Base-by-base conservation (phyloP, 441 rosid genomes). In the Croton setiger region DNA sequence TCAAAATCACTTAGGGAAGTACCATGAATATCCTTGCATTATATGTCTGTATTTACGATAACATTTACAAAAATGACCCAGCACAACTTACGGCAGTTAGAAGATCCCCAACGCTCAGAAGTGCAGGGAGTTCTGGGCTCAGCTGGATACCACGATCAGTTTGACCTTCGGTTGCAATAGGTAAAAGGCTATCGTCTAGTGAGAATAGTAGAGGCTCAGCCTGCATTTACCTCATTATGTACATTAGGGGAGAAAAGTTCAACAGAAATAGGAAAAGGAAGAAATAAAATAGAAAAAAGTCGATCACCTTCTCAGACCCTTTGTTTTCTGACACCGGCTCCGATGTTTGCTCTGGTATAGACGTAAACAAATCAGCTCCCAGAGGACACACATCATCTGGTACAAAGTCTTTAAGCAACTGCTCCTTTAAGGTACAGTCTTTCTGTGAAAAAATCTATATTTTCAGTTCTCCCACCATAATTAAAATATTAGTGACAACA, bases 301-400 rank as follows among this genome's bases (percentile, higher is more conserved):
- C 49, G n/a, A 33, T 72, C 77, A 85, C 93, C 79, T 69, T 69
- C 51, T 81, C 80, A 58, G 75, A 71, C 76, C 54, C 72, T 39
- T 69, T 67, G 59, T 55, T 79, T 72, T 63, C 75, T 1, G 74
- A 64, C 77, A 70, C 84, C 68, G 51, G 49, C 27, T 76, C 84
- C 65, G 79, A 62, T 36, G 52, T 73, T 74, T 82, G 74, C 56
- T 67, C 87, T 0, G 84, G 85, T 72, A 81, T 68, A 35, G 84
- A 90, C 74, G 72, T 78, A 71, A 86, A 83, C 68, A 79, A 73
- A 69, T 84, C 82, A 57, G 86, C 76, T 75, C 88, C 97, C 70
- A 82, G 71, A 41, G 93, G 97, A 78, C 94, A 91, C 52, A 74
- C 93, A 21, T 87, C 93, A 41, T 87, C 83, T 7, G 96, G 95